Base-by-base conservation (phyloP, 2,329 filamentous ascomycete genomes). In the Kalmusia sp. region DNA sequence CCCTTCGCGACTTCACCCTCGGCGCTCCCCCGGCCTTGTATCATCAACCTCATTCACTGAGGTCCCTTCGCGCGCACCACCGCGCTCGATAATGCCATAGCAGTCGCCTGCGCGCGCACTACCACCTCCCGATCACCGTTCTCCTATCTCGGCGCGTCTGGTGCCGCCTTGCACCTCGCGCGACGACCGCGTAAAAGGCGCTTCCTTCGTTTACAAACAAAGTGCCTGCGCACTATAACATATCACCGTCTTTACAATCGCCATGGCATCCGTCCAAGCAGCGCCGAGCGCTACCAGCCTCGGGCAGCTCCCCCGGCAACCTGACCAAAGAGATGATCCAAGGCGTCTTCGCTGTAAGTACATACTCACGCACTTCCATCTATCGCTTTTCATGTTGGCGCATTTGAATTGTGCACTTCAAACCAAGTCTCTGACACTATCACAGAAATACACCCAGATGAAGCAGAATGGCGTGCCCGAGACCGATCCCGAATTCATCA, bases 381-480 rank as follows among this genome's bases (percentile, higher is more conserved):
- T 47, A 54, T 45, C 45, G 52, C 35, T 34, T 19, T 17, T 5
- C 31, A 19, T 45, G 14, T 49, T 56, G 56, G 41, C 49, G 37
- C 55, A 46, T 52, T 25, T 48, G 27, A 41, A 31, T 52, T 21
- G 28, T 47, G 38, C 52, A 24, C 40, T 43, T 34, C 4, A 24
- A 2, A 19, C 9, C 44, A 43, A 8, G 24, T 39, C 2, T 57
- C 78, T 83, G 69, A 82, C 74, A 54, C 40, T 43, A 49, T 31
- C 40, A 44, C 67, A 97, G 93, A 92, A 91, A 83, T 95, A 90
- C 62, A 89, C 90, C 70, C 86, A 91, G 73, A 92, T 98, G 90
- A 95, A 93, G 76, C 85, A 90, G 51, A 84, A 88, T 66, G 93
- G 93, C 63, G 88, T 96, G 21, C 86, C 91, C 34, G 83, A 87